A percentile compares a stretch with the other conserved stretches of the same genome.
These are phyloP conservation scores for Inga oerstediana DNA, from an alignment of 306 rosid species.

Conservation along the genomic window DNA sequence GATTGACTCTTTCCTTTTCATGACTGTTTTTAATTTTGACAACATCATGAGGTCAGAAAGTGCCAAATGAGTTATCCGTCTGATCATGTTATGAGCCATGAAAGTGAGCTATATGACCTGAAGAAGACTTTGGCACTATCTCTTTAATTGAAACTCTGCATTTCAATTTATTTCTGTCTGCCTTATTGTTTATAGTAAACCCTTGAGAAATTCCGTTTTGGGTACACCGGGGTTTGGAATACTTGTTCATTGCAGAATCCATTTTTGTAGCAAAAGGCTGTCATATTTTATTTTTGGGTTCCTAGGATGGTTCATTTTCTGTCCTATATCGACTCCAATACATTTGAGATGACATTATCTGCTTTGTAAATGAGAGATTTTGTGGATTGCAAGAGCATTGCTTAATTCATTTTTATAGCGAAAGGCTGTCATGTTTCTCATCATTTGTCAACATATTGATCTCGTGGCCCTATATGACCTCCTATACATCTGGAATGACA, in stretches of 20 bases:
- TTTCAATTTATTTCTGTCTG: not conserved
- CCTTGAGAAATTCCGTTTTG: not conserved
- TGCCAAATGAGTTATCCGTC: conserved; percentile 9
- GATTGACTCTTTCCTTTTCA: conserved; percentile 20
- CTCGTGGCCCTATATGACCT: not conserved
- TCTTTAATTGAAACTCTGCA: conserved; percentile 6
- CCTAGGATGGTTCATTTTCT: conserved; percentile 17
- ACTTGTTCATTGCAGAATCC: conserved; percentile 13
- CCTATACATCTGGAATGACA: conserved; percentile 6
- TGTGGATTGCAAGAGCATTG: not conserved
- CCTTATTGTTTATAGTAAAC: not conserved
- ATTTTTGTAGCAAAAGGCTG: not conserved
- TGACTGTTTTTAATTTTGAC: conserved; percentile 13
- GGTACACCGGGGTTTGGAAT: conserved; percentile 21
- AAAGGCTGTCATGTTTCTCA: conserved; percentile 12
- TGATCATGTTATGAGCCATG: not conserved
- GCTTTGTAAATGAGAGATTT: not conserved
- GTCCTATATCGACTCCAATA: not conserved
- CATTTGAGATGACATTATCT: not conserved
- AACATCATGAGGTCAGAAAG: conserved; percentile 4
- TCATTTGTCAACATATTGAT: conserved; percentile 6
- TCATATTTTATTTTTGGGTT: conserved; percentile 1
- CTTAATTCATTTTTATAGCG: not conserved
- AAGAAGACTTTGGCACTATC: not conserved
- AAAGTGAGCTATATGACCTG: not conserved